Evolutionary conservation across 2,329 filamentous ascomycete genomes (phyloP), one percentile per base, ranked within the genome.

Genomic region (Davidsoniella virescens): DNA sequence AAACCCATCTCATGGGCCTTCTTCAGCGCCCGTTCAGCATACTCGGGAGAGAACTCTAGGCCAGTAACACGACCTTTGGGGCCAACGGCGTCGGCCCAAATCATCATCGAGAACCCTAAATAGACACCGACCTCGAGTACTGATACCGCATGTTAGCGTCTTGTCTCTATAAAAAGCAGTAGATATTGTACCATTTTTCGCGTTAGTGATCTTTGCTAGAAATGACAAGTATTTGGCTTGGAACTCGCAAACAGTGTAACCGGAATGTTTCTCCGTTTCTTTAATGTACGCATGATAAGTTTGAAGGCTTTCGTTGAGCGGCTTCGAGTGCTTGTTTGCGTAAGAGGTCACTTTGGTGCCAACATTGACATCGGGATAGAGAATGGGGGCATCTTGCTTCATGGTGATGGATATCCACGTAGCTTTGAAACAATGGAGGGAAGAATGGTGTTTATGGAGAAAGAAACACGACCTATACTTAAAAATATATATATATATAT

Each of bases 91-190:
- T 59, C 44, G 2, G 55, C 51, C 56, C 56, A 60, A 5, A 53
- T 55, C 46, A 58, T 54, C 2, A 58, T 53, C 17, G 56, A 59
- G 49, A 58, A 61, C 1, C 58, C 59, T 12, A 61, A 56, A 43
- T 58, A 61, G 8, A 54, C 54, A 10, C 59, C 59, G 5, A 61
- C 58, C 47, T 61, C 59, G 23, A 59, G 56, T 18, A 61, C 59
- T 71, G 18, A 37, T 2, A 25, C 10, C 3, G 12, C 29, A 43
- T 4, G 47, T 42, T 49, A 49, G 16, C 40, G 14, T 9, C 9
- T 20, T 41, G 10, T 44, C 29, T 44, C n/a, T 20, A 25, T 16
- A 36, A 44, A 9, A 18, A 45, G 7, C 23, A 12, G 33, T n/a
- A n/a, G 5, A 12, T 2, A 42, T 3, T 14, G 17, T 51, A 53